Percentiles rank a stretch among this genome's conserved stretches.
These are phyloP conservation scores for Penicillium cataractarum DNA, from an alignment of 495 filamentous ascomycete species.

Conservation along the genomic window DNA sequence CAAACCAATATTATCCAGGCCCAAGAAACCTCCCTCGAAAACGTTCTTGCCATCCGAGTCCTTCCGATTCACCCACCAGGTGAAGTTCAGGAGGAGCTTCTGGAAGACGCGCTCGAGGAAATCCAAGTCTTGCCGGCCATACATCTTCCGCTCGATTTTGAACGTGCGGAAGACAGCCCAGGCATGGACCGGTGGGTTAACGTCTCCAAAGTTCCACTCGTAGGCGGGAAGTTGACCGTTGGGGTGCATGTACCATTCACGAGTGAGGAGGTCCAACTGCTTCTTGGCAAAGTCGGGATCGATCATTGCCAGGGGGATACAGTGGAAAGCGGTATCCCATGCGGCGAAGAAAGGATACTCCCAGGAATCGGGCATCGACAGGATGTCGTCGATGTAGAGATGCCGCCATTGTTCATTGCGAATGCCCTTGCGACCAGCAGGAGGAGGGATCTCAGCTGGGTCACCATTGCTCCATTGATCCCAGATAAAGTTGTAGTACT, in stretches of 20 bases:
- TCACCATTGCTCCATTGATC: conserved; percentile 93
- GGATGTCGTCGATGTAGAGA: conserved; percentile 87
- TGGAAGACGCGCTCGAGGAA: conserved; percentile 97
- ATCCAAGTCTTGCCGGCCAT: conserved; percentile 90
- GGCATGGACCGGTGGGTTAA: conserved; percentile 95
- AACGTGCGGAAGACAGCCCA: conserved; percentile 95
- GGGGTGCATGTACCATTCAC: conserved; percentile 99
- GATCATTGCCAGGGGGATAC: conserved; percentile 93
- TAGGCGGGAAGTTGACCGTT: conserved; percentile 92
- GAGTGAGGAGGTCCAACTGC: conserved; percentile 90
- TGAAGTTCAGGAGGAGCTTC: conserved; percentile 93
- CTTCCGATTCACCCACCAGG: conserved; percentile 98
- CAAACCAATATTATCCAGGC: conserved; percentile 92
- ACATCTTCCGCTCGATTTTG: conserved; percentile 98
- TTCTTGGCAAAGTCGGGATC: conserved; percentile 98
- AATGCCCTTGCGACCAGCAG: conserved; percentile 74
- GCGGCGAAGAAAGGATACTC: conserved; percentile 98
- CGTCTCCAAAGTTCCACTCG: conserved; percentile 98
- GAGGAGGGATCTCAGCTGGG: conserved; percentile 76
- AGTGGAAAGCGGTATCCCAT: conserved; percentile 97
- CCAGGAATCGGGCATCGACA: conserved; percentile 98
- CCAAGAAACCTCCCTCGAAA: conserved; percentile 96
- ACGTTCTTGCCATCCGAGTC: conserved; percentile 93
- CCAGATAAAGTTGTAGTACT: conserved; percentile 95
- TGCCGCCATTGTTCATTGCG: conserved; percentile 92